phyloP scores from a whole-genome alignment of 371 early-diverging fungal species.

The Rhizopus stolonifer region DNA sequence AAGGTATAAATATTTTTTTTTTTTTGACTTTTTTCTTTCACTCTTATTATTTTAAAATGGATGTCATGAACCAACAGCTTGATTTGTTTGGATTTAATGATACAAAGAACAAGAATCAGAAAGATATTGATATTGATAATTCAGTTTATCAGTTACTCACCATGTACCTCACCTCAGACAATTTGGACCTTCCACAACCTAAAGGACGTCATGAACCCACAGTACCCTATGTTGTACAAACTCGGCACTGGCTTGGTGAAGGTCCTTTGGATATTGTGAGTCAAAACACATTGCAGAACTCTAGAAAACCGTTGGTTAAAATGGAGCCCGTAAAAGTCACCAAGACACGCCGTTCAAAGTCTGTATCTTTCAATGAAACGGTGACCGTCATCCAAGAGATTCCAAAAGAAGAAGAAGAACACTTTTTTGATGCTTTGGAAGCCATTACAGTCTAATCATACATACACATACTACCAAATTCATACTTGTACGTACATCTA shows the following conservation, averaged over 20 bases:
- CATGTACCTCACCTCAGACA: slow-evolving; percentile 10
- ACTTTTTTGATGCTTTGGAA: slow-evolving; percentile 28
- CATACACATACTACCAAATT: not conserved
- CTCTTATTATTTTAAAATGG: not conserved
- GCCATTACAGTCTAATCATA: slow-evolving; percentile 1
- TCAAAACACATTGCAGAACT: slow-evolving; percentile 19
- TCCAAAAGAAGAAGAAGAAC: slow-evolving; percentile 10
- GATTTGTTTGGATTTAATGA: slow-evolving; percentile 14
- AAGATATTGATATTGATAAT: slow-evolving; percentile 20
- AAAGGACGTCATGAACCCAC: slow-evolving; percentile 1
- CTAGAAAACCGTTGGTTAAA: not conserved
- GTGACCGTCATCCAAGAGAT: slow-evolving; percentile 15
- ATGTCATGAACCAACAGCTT: too few relatives aligned
- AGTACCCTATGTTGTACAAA: not conserved
- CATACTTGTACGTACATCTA: not conserved
- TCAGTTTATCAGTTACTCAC: slow-evolving; percentile 22
- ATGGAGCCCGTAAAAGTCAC: not conserved
- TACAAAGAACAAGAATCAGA: slow-evolving; percentile 2
- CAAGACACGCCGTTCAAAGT: slow-evolving; percentile 14
- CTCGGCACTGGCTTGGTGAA: slow-evolving; percentile 24
- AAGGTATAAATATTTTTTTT: not conserved
- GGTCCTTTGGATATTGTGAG: slow-evolving; percentile 9
- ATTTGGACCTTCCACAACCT: not conserved
- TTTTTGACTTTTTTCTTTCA: slow-evolving; percentile 1
- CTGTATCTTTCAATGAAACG: slow-evolving; percentile 30